Conservation (phyloP, 345 rosid genomes). For the Leavenworthia alabamica region DNA sequence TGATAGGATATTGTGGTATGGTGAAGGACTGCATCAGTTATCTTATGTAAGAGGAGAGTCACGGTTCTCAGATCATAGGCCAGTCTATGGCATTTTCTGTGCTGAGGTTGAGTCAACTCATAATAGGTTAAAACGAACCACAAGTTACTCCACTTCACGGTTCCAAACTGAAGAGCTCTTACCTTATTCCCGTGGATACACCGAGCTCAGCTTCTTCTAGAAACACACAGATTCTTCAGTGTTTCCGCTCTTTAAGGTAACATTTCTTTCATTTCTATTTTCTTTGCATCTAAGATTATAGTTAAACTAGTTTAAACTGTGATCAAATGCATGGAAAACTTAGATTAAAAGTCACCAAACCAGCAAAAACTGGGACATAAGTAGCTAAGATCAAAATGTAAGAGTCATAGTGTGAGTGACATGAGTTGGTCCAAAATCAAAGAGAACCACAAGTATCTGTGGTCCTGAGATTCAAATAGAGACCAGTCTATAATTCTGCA, state of each 20-base stretch:
- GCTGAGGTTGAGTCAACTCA: constrained; percentile 91
- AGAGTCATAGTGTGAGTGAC: constrained; percentile 23
- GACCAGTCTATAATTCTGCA: constrained; percentile 25
- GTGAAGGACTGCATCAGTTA: constrained; percentile 90
- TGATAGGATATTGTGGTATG: constrained; percentile 91
- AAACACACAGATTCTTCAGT: neutral
- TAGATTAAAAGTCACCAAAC: neutral
- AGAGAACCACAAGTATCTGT: constrained; percentile 16
- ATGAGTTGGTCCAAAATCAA: constrained; percentile 23
- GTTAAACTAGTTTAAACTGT: no score
- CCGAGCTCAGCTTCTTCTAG: constrained; percentile 91
- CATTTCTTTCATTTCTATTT: constrained; percentile 3
- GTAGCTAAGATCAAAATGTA: no score
- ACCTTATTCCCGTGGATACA: constrained; percentile 88
- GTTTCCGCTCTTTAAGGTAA: constrained; percentile 17
- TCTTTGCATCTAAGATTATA: constrained; percentile 2
- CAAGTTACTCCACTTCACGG: constrained; percentile 70
- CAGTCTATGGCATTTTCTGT: constrained; percentile 87
- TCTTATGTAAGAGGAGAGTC: constrained; percentile 95
- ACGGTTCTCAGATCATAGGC: constrained; percentile 93
- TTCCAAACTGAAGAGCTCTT: constrained; percentile 91
- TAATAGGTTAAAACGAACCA: constrained; percentile 65
- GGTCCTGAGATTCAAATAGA: constrained; percentile 26
- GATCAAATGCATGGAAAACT: neutral
- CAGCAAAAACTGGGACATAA: neutral